Base-by-base conservation (phyloP, 2,329 filamentous ascomycete genomes). In the Phialophora macrospora region DNA sequence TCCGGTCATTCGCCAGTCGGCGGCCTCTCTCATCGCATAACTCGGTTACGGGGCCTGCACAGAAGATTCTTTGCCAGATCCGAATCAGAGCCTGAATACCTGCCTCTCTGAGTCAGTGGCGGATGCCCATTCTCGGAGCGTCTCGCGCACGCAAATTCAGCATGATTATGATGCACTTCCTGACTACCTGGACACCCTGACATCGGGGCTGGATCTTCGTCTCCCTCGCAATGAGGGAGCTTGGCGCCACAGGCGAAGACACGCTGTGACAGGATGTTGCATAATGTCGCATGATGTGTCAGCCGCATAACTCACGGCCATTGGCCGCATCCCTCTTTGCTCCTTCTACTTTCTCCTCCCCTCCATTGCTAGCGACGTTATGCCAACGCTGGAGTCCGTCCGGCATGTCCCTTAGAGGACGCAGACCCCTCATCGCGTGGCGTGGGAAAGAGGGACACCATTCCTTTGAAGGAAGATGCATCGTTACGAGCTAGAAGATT, bases 261-360 rank as follows among this genome's bases (percentile, higher is more conserved):
- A 24, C n/a, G 44, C 41, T 14, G 20, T n/a, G 4, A 17, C 38
- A 26, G 46, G 24, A 49, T 60, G 46, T 24, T 60, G 58, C 58
- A 60, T 60, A 60, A 60, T 41, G 58, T 24, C 58, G 58, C 58
- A 60, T 60, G 58, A 41, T 60, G 58, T 32, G 58, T 60, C 58
- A 60, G 58, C 58, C 30, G 48, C 48, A 38, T 24, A 38, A 49
- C 9, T 32, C 44, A 32, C 46, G 24, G 9, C 44, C 28, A 60
- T 41, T 60, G 46, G 58, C n/a, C n/a, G 14, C 48, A 28, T 12
- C 48, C 24, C 57, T 26, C 28, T 49, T 32, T 24, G 20, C 24
- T 22, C 44, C 57, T 44, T n/a, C 26, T 32, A 12, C 52, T 55
- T 32, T 28, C 26, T 34, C 26, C 52, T 34, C 4, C 26, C 12